These are phyloP conservation scores for Aspergillus chevalieri DNA, from an alignment of 2,329 filamentous ascomycete species.

Conservation along the genomic window DNA sequence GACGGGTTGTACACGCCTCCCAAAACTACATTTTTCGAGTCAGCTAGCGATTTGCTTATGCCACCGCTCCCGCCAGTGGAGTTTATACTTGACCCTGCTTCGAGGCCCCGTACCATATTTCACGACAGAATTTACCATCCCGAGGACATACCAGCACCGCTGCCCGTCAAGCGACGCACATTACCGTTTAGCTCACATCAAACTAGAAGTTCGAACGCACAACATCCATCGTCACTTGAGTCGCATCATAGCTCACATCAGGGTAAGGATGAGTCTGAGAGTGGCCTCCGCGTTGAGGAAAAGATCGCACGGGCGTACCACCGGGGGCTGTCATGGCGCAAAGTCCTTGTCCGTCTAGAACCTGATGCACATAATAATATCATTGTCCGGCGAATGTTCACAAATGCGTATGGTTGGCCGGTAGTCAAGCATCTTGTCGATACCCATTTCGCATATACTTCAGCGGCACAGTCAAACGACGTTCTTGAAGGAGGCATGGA, in stretches of 20 bases:
- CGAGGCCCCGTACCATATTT: constrained; percentile 83
- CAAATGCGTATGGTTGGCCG: constrained; percentile 96
- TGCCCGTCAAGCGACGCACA: constrained; percentile 41
- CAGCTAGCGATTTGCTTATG: constrained; percentile 84
- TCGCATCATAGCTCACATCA: constrained; percentile 5
- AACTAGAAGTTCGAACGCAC: constrained; percentile 12
- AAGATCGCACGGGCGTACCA: constrained; percentile 97
- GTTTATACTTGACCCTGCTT: constrained; percentile 76
- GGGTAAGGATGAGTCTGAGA: constrained; percentile 13
- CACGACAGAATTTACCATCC: constrained; percentile 95
- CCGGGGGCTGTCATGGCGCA: constrained; percentile 84
- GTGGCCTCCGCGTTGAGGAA: constrained; percentile 81
- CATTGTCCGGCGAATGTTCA: constrained; percentile 90
- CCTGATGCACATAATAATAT: constrained; percentile 99
- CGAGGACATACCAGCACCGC: constrained; percentile 80
- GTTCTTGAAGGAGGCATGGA: constrained; percentile 62
- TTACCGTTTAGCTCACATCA: constrained; percentile 26
- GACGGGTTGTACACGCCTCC: constrained; percentile 64
- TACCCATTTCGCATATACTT: constrained; percentile 80
- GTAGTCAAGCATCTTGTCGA: constrained; percentile 93
- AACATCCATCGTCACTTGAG: constrained; percentile 5
- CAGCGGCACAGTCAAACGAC: constrained; percentile 59
- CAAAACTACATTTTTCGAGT: constrained; percentile 88
- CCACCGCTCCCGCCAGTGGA: constrained; percentile 76
- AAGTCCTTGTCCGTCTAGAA: constrained; percentile 90